These are phyloP conservation scores for Mycena metata DNA, from an alignment of 768 basidiomycete genomes.

Conservation along the genomic window DNA sequence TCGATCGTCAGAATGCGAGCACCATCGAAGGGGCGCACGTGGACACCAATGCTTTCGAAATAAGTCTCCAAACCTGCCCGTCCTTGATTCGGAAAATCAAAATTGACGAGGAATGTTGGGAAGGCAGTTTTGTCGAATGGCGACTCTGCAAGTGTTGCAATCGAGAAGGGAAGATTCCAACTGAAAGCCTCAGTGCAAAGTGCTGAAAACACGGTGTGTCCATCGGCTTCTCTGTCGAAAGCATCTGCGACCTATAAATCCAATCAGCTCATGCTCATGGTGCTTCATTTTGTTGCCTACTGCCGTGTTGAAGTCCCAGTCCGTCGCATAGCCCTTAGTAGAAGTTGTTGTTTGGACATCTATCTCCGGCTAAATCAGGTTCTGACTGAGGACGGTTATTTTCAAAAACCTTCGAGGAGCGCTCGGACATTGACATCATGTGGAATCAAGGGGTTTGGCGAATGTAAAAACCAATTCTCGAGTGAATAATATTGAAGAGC, in stretches of 20 bases:
- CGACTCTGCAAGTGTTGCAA: constrained; percentile 29
- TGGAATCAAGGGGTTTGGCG: constrained; percentile 36
- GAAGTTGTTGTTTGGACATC: constrained; percentile 27
- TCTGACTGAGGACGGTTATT: background rate
- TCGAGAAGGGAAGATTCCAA: constrained; percentile 35
- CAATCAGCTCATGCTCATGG: background rate
- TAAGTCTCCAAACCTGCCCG: constrained; percentile 32
- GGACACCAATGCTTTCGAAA: constrained; percentile 33
- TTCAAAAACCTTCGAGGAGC: constrained; percentile 25
- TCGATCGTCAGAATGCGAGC: constrained; percentile 31
- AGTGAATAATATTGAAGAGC: constrained; percentile 32
- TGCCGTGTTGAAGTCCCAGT: constrained; percentile 40
- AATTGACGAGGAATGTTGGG: constrained; percentile 38
- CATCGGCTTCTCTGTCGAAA: constrained; percentile 35
- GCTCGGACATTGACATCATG: constrained; percentile 44
- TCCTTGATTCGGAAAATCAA: constrained; percentile 37
- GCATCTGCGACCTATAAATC: constrained; percentile 30
- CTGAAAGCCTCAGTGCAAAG: constrained; percentile 33
- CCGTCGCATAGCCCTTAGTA: constrained; percentile 23
- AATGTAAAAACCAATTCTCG: constrained; percentile 36
- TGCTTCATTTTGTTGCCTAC: background rate
- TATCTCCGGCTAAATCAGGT: background rate
- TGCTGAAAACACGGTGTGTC: constrained; percentile 32
- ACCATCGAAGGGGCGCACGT: constrained; percentile 33
- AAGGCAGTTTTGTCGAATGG: constrained; percentile 27